phyloP scores from a whole-genome alignment of 495 filamentous ascomycete genomes.

The Aspergillus carlsbadensis region DNA sequence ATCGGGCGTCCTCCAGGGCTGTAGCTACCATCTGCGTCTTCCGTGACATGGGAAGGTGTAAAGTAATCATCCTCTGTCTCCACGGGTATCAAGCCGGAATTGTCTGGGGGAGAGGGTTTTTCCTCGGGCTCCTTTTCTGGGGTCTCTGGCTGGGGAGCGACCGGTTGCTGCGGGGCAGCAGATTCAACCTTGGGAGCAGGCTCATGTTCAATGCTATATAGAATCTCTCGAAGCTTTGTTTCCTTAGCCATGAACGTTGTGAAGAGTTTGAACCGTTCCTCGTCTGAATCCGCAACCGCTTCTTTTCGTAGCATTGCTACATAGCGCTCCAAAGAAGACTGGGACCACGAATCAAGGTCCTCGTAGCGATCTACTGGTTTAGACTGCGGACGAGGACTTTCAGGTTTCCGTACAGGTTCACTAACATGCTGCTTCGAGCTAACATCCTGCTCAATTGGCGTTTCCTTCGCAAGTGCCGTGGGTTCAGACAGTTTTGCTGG shows the following conservation, averaged over 20 bases:
- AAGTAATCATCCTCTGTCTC: conserved; percentile 23
- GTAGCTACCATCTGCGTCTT: conserved; percentile 35
- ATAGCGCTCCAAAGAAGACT: conserved; percentile 51
- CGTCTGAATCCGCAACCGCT: conserved; percentile 47
- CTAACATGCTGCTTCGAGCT: background rate
- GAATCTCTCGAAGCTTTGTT: conserved; percentile 50
- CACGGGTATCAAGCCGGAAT: conserved; percentile 40
- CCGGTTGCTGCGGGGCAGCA: conserved; percentile 8
- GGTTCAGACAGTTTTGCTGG: conserved; percentile 11
- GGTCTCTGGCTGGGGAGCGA: conserved; percentile 1
- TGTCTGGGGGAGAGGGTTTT: conserved; percentile 16
- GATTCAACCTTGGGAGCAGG: conserved; percentile 4
- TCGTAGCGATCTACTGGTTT: conserved; percentile 42
- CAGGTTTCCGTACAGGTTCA: conserved; percentile 6
- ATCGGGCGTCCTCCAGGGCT: conserved; percentile 53
- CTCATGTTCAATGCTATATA: conserved; percentile 49
- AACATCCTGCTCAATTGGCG: background rate
- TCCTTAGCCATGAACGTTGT: conserved; percentile 51
- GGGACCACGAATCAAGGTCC: conserved; percentile 53
- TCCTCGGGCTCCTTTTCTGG: conserved; percentile 16
- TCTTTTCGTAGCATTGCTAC: conserved; percentile 55
- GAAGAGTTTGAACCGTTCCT: conserved; percentile 52
- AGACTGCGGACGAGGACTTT: conserved; percentile 4
- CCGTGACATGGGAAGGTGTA: conserved; percentile 13
- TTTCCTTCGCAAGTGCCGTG: background rate